Conservation (phyloP, 768 basidiomycete genomes). For the Amanita subjunquillea region DNA sequence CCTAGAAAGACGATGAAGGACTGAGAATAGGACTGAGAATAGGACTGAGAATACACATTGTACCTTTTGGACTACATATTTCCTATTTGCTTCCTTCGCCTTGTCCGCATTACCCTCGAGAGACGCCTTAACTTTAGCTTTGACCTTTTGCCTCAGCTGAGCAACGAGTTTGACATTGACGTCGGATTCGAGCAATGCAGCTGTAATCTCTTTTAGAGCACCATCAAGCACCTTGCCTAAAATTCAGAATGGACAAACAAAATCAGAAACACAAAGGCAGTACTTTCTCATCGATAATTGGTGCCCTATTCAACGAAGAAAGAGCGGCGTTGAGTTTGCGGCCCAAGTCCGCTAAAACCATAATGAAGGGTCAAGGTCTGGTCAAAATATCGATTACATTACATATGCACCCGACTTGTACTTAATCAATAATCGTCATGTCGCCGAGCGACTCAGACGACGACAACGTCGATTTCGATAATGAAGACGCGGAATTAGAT, state of each 20-base stretch:
- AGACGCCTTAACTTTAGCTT: constrained; percentile 77
- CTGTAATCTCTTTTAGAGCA: constrained; percentile 89
- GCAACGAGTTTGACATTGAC: constrained; percentile 97
- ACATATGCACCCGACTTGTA: not conserved
- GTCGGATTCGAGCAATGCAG: constrained; percentile 91
- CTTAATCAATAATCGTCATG: constrained; percentile 22
- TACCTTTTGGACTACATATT: constrained; percentile 85
- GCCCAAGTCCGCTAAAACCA: constrained; percentile 96
- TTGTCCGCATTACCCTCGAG: constrained; percentile 62
- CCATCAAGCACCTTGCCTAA: constrained; percentile 75
- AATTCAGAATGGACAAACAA: constrained; percentile 4
- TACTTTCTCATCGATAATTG: constrained; percentile 90
- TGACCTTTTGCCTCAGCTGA: constrained; percentile 79
- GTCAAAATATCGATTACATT: too few species aligned
- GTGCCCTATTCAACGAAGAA: constrained; percentile 75
- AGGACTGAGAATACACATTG: not conserved
- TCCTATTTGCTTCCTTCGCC: constrained; percentile 71
- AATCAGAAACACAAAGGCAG: constrained; percentile 9
- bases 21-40: not conserved
- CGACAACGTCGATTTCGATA: constrained; percentile 49
- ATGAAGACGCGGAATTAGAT: constrained; percentile 33
- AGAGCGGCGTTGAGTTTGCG: constrained; percentile 90
- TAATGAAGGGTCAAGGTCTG: constrained; percentile 18
- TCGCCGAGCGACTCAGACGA: constrained; percentile 54
- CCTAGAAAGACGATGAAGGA: constrained; percentile 31